These are phyloP conservation scores for Penicillium salamii DNA, from an alignment of 495 filamentous ascomycete species.

Conservation along the genomic window DNA sequence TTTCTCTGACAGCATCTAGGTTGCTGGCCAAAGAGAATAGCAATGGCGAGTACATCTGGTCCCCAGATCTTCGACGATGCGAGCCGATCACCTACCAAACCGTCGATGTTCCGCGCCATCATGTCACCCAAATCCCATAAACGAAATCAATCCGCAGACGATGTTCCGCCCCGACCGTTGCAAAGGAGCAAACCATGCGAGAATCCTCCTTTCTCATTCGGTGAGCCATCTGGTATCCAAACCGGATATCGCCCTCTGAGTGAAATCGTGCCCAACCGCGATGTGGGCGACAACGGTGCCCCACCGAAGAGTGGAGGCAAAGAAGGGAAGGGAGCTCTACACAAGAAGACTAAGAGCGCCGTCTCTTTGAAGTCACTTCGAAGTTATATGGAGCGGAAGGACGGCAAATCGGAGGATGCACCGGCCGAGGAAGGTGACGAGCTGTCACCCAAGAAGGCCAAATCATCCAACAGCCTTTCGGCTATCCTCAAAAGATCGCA, in stretches of 20 bases:
- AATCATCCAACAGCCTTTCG: conserved; percentile 76
- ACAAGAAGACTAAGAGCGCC: conserved; percentile 66
- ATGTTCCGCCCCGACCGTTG: conserved; percentile 19
- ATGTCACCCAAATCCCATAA: conserved; percentile 41
- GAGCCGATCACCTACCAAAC: conserved; percentile 32
- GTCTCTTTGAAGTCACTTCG: conserved; percentile 62
- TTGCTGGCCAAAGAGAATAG: conserved; percentile 36
- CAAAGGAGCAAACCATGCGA: conserved; percentile 18
- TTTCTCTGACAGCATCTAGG: conserved; percentile 15
- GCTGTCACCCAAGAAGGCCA: conserved; percentile 73
- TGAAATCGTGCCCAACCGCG: conserved; percentile 41
- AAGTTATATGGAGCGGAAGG: conserved; percentile 53
- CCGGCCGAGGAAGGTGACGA: conserved; percentile 26
- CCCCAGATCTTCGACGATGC: conserved; percentile 49
- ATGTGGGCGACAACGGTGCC: conserved; percentile 24
- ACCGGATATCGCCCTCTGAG: conserved; percentile 33
- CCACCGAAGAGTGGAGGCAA: conserved; percentile 23
- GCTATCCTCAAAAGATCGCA: conserved; percentile 49
- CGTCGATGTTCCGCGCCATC: conserved; percentile 47
- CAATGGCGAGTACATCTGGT: conserved; percentile 36
- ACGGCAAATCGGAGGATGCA: conserved; percentile 46
- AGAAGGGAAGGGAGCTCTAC: conserved; percentile 33
- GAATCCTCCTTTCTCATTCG: conserved; percentile 23
- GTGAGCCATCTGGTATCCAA: conserved; percentile 18
- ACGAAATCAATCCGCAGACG: conserved; percentile 41